Evolutionary conservation across 225 moss, liverwort and hornwort genomes (phyloP), one percentile per base, ranked within the genome.

Genomic region (Anthoceros angustus): DNA sequence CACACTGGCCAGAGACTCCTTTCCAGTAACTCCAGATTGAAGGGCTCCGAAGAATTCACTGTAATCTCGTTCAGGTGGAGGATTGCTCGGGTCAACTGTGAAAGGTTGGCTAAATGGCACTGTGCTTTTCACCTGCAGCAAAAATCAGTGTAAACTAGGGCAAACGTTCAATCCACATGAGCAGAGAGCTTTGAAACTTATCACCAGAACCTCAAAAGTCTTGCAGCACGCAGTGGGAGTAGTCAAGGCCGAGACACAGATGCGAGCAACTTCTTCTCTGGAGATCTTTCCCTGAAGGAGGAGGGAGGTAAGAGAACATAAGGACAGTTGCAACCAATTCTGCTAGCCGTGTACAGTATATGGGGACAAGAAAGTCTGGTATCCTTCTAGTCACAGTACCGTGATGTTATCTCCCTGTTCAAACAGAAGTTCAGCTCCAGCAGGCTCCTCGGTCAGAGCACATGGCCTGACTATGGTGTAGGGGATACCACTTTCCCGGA

Each of bases 381-480:
- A 6, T 48, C 5, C 12, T 12, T 2, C 18, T 12, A 48, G 14
- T 2, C 12, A 18, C n/a, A 55, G 11, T 75, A 81, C 81, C 39
- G 77, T 95, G 9, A 95, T 88, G 16, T 90, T 88, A 67, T 95
- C 94, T 4, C 94, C 94, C 72, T 95, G 94, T n/a, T 80, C 85
- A 38, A 95, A 95, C 67, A 83, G 63, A 7, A 95, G 72, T 32
- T 95, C 86, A 40, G 94, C 94, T 14, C 94, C 94, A 10, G 90
- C 90, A 45, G 94, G 94, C 80, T 95, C 94, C 70, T 95, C 94
- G 46, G 94, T 95, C 50, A 95, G 88, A 62, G 94, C 94, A 65
- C 82, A 83, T 10, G 94, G 88, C 0, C 94, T 81, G 14, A 95
- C 67, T 43, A 95, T 74, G 8, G 88, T 68, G 41, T 73, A 88